Evolutionary conservation across 352 stramenopile species (phyloP).

Genomic region (Saprolegnia parasitica): DNA sequence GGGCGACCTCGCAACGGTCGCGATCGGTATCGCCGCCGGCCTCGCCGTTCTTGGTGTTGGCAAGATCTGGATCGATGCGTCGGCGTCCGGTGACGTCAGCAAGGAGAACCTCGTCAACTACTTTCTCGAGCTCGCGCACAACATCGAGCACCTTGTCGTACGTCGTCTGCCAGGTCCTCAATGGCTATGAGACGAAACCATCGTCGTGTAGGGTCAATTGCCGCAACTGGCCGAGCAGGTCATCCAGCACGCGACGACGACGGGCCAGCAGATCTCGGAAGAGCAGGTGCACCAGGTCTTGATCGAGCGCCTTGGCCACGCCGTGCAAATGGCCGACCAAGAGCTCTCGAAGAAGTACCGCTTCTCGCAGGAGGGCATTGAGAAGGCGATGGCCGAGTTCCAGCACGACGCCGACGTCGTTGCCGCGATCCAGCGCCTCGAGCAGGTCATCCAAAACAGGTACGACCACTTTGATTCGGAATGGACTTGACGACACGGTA

Average conservation of each 20-base stretch:
- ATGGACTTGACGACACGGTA: constrained; percentile 47
- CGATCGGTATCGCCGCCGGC: constrained; percentile 53
- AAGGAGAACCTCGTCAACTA: constrained; percentile 66
- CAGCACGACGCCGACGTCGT: constrained; percentile 21
- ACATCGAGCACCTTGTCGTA: constrained; percentile 66
- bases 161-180: constrained; percentile 24
- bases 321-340: constrained; percentile 29
- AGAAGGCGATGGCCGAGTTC: constrained; percentile 15
- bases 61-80: constrained; percentile 84
- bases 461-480: not conserved
- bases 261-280: constrained; percentile 27
- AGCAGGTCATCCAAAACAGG: constrained; percentile 28
- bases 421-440: constrained; percentile 19
- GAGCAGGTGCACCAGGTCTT: constrained; percentile 20
- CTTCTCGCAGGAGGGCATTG: constrained; percentile 25
- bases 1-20: constrained; percentile 21
- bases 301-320: constrained; percentile 26
- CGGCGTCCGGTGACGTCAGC: constrained; percentile 34
- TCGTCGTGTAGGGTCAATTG: constrained; percentile 17
- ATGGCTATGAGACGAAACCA: not conserved
- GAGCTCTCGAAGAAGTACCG: constrained; percentile 27
- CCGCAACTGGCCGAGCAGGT: constrained; percentile 13
- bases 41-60: constrained; percentile 62
- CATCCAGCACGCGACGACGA: constrained; percentile 18
- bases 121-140: constrained; percentile 64